Base-by-base conservation (phyloP, 1,284 basidiomycete species). In the Grifola frondosa region DNA sequence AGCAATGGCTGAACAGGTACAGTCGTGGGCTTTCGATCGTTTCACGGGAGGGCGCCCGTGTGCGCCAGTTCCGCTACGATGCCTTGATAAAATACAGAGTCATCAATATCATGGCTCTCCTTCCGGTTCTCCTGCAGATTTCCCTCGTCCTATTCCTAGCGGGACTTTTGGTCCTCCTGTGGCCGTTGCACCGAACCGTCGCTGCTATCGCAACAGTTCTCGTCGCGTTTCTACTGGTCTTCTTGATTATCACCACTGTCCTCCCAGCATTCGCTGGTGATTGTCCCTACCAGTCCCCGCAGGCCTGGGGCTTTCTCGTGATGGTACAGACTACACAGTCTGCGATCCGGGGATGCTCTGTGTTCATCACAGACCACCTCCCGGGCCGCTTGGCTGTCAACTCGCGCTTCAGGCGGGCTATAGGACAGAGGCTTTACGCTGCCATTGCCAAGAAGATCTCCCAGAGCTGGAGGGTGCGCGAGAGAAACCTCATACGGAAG, bases 241-340 rank as follows among this genome's bases (percentile, higher is more conserved):
- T n/a, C n/a, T n/a, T n/a, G n/a, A n/a, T n/a, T n/a, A n/a, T n/a
- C n/a, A 29, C 25, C 6, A 17, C 16, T 19, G 16, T 29, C 10
- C 37, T 38, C 15, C 37, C 37, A 10, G 10, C 10, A 9, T n/a
- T 38, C 22, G 13, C 19, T 26, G 36, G 20, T 24, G 36, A 53
- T 17, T 62, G 60, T 38, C 38, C 60, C 2, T 61, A 59, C 44
- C 57, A 59, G 36, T 57, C 57, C 2, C 53, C 58, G 4, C 58
- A 60, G 37, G 53, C 60, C 7, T 58, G 55, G 50, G 44, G 44
- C 22, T 42, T 50, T 43, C 49, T 54, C 28, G 44, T 49, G 19
- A 30, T 48, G n/a, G 36, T 49, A 12, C 51, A 53, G 20, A 38
- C 45, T 3, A 6, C 46, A 28, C 49, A 50, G 45, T 39, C 31